phyloP scores from a whole-genome alignment of 2,329 filamentous ascomycete species.

The Fusarium hainanense region DNA sequence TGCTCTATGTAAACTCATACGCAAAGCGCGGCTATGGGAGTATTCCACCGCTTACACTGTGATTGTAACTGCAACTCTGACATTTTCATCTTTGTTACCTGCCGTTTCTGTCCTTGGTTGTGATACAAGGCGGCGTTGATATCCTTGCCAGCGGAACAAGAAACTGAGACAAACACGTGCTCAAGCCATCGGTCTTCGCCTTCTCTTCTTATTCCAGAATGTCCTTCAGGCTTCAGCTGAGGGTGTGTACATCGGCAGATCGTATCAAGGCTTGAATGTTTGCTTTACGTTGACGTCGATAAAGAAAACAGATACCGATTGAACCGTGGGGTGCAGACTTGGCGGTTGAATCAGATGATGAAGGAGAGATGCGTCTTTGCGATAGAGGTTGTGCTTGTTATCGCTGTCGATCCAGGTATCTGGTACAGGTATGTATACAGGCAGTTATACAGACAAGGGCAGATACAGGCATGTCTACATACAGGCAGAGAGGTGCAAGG shows the following conservation, averaged over 20 bases:
- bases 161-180: conserved; percentile 26
- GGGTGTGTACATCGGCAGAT: conserved; percentile 1
- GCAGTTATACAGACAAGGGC: not conserved
- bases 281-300: not conserved
- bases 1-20: not conserved
- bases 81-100: conserved; percentile 1
- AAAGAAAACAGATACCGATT: conserved; percentile 21
- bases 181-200: not conserved
- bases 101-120: not conserved
- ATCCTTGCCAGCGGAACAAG: not conserved
- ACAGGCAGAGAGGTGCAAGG: not conserved
- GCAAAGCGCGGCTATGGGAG: conserved; percentile 33
- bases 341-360: not conserved
- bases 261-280: not conserved
- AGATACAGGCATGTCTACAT: not conserved
- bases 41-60: conserved; percentile 7
- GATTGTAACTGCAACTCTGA: conserved; percentile 5
- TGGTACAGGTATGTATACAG: not conserved
- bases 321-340: conserved; percentile 35
- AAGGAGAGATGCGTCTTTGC: not conserved
- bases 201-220: conserved; percentile 25
- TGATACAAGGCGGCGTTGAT: not conserved
- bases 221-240: not conserved
- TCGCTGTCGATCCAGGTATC: not conserved
- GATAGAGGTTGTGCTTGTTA: not conserved